Evolutionary conservation across 495 filamentous ascomycete species (phyloP).

Genomic region (Chaetomium cochliodes): DNA sequence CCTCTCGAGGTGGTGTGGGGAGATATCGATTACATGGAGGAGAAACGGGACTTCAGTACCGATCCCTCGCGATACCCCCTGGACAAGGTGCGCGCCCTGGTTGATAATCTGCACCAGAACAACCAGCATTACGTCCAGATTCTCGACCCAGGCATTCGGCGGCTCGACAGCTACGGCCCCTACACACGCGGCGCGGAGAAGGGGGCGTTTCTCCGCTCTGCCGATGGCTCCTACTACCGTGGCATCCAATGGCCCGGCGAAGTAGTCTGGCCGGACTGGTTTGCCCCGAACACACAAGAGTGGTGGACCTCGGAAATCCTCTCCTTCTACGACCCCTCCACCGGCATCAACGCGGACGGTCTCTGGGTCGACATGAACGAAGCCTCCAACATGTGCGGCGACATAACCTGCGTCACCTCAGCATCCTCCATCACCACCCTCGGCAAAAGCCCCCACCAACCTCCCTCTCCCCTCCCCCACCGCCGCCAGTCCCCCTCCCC

Average conservation of each 20-base stretch:
- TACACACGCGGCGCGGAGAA: conserved; percentile 61
- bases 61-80: conserved; percentile 70
- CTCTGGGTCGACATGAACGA: conserved; percentile 86
- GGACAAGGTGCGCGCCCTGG: conserved; percentile 61
- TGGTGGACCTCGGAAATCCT: conserved; percentile 78
- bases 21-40: conserved; percentile 80
- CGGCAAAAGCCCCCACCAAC: not conserved
- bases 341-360: conserved; percentile 77
- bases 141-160: conserved; percentile 78
- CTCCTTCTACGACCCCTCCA: conserved; percentile 61
- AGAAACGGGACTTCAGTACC: conserved; percentile 62
- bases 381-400: conserved; percentile 32
- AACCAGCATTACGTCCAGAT: conserved; percentile 81
- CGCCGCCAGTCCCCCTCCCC: not conserved
- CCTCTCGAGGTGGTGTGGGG: conserved; percentile 91
- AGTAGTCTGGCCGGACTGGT: conserved; percentile 85
- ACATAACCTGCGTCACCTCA: conserved; percentile 20
- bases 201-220: conserved; percentile 62
- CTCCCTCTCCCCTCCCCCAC: not conserved
- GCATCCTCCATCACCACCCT: not conserved
- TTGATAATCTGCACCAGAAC: conserved; percentile 66
- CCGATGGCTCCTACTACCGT: conserved; percentile 65
- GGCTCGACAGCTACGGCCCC: conserved; percentile 57
- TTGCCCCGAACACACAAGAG: conserved; percentile 59
- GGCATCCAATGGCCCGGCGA: conserved; percentile 85